These are phyloP conservation scores for Globisporangium nagaii DNA, from an alignment of 352 stramenopile genomes.

Conservation along the genomic window DNA sequence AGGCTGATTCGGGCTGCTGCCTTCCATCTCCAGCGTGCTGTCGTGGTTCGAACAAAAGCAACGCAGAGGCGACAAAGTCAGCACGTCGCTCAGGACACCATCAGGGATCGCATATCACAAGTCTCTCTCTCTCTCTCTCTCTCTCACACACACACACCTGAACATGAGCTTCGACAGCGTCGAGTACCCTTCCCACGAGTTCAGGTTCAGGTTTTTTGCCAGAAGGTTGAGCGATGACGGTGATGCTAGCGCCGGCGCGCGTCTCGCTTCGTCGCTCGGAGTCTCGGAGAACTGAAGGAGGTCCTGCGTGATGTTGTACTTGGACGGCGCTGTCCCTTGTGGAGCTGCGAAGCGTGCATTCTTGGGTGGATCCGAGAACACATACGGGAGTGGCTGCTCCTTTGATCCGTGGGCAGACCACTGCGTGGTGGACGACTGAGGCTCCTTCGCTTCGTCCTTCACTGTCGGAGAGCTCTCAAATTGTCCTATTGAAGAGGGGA, in stretches of 20 bases:
- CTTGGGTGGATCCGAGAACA: constrained; percentile 12
- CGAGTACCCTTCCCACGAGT: constrained; percentile 69
- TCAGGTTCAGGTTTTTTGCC: constrained; percentile 38
- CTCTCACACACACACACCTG: too few species aligned
- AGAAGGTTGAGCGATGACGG: constrained; percentile 26
- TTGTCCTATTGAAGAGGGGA: constrained; percentile 3
- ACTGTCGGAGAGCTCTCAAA: constrained; percentile 3
- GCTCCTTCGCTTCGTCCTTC: neutral
- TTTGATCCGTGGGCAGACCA: neutral
- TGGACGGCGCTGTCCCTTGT: constrained; percentile 5
- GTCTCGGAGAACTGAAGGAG: constrained; percentile 13
- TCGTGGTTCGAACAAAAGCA: neutral
- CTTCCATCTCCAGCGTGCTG: constrained; percentile 24
- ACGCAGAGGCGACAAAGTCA: neutral
- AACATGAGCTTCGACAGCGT: constrained; percentile 68
- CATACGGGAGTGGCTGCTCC: constrained; percentile 2
- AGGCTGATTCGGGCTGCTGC: neutral
- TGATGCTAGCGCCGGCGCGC: constrained; percentile 10
- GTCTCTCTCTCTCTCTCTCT: too few species aligned
- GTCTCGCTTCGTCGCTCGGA: constrained; percentile 6
- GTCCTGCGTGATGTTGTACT: constrained; percentile 20
- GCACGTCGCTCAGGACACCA: too few species aligned
- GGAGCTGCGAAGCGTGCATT: constrained; percentile 13
- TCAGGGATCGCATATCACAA: too few species aligned
- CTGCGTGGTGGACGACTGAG: neutral